Base-by-base conservation (phyloP, 371 early-diverging fungal genomes). In the Aphelidium insulamus region DNA sequence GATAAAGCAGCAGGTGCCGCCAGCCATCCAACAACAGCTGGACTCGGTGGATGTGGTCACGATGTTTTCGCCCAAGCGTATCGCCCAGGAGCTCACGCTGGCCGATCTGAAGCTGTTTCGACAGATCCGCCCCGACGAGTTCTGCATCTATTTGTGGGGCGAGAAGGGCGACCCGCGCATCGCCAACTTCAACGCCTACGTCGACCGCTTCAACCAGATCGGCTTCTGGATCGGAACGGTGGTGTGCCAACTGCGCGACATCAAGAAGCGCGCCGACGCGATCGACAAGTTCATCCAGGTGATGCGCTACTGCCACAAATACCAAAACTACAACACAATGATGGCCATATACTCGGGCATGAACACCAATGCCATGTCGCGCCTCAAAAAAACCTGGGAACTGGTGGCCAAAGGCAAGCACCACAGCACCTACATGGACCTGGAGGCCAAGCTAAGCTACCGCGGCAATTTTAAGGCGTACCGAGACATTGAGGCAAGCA, bases 181-280 rank as follows among this genome's bases (percentile, higher is more conserved):
- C 2, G 17, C 17, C 15, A 36, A 38, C 30, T 35, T 57, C 4
- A 37, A 38, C 15, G 17, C 12, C 4, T 54, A 40, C 32, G 49
- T 57, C 28, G 33, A 39, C n/a, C 43, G 54, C 19, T 57, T 57
- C 44, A 57, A 57, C 30, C 34, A 39, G 26, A 30, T 52, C 10
- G 47, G 48, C 15, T 57, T 41, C 37, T 57, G 57, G 57, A 52
- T 49, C 2, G 42, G 40, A 10, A 53, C 54, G 10, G 42, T 50
- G 1, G 28, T 50, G 10, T 40, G 38, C 24, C 38, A 44, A 4
- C 38, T 41, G 21, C 38, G 35, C 2, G 35, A 43, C 9, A 25
- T 27, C 18, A 36, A 36, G 17, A 27, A 35, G 16, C 38, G 57
- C 11, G 36, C 41, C 12, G 41, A 41, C 18, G 45, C 45, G 23